phyloP scores from a whole-genome alignment of 1,284 basidiomycete species.

The Mycena sp. region DNA sequence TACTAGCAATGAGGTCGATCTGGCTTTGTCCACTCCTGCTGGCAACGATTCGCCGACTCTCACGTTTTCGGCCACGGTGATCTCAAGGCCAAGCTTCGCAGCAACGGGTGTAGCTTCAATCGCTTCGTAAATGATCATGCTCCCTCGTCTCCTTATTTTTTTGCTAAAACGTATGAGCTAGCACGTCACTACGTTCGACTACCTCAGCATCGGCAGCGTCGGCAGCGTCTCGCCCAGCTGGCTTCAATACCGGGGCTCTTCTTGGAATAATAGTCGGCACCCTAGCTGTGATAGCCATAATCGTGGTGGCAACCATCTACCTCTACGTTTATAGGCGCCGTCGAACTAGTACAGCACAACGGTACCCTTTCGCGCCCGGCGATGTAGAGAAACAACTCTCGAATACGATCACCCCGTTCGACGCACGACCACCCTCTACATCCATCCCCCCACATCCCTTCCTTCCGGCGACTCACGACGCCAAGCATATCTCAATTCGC shows the following conservation, averaged over 20 bases:
- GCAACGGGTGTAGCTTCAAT: too few relatives aligned
- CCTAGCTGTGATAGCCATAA: conserved; percentile 19
- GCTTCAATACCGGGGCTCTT: conserved; percentile 1
- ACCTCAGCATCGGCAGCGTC: neutral
- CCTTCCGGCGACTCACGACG: neutral
- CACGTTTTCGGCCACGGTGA: conserved; percentile 14
- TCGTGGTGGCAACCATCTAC: conserved; percentile 14
- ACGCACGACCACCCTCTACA: neutral
- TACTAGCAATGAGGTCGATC: conserved; percentile 20
- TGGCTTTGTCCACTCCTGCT: neutral
- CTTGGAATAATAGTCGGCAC: conserved; percentile 23
- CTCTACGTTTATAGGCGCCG: conserved; percentile 23
- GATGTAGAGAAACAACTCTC: conserved; percentile 25
- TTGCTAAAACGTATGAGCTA: neutral
- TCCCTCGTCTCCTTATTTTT: neutral
- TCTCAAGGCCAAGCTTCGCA: neutral
- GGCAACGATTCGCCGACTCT: neutral
- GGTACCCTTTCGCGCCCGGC: neutral
- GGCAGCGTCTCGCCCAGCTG: neutral
- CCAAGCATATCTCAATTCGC: conserved; percentile 20
- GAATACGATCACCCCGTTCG: conserved; percentile 14
- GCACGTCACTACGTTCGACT: neutral
- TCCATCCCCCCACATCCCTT: neutral
- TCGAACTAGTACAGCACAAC: neutral
- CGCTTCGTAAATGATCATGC: too few relatives aligned